phyloP scores from a whole-genome alignment of 2,329 filamentous ascomycete species.

The Raffaelea arxii region DNA sequence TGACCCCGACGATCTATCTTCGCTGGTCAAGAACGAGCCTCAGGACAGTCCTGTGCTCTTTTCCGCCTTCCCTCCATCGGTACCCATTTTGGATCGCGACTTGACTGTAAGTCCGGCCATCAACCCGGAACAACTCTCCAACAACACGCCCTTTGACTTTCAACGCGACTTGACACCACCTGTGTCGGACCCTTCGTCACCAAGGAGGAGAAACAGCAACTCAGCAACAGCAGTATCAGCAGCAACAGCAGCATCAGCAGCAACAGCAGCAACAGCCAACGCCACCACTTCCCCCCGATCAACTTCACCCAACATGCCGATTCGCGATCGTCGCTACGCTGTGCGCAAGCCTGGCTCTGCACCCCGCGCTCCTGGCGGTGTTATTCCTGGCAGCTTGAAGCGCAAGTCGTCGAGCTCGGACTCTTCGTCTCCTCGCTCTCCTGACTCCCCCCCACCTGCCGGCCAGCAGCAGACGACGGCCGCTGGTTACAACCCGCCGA shows the following conservation, averaged over 20 bases:
- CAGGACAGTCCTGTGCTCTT: conserved; percentile 19
- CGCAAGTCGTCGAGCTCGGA: conserved; percentile 19
- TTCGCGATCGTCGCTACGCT: conserved; percentile 14
- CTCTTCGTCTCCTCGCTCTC: conserved; percentile 11
- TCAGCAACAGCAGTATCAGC: no score
- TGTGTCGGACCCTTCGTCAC: no score
- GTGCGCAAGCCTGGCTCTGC: conserved; percentile 13
- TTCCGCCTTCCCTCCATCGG: conserved; percentile 14
- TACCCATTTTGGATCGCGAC: conserved; percentile 9
- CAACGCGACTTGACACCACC: no score
- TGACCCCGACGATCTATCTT: conserved; percentile 14
- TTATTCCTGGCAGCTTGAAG: conserved; percentile 18
- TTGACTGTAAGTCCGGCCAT: conserved; percentile 22
- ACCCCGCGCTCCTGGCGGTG: conserved; percentile 4
- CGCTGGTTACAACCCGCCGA: conserved; percentile 24
- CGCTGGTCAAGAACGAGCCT: conserved; percentile 21
- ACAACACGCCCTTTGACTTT: conserved; percentile 1
- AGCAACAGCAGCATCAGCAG: no score
- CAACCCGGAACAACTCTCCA: conserved; percentile 23
- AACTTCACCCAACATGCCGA: background rate
- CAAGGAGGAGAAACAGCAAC: no score
- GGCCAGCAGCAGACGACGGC: conserved; percentile 7
- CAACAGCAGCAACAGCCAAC: conserved; percentile 2
- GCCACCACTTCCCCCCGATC: background rate
- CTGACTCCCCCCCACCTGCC: conserved; percentile 13